Conservation (phyloP, 1,284 basidiomycete species). For the Irpex lacteus region DNA sequence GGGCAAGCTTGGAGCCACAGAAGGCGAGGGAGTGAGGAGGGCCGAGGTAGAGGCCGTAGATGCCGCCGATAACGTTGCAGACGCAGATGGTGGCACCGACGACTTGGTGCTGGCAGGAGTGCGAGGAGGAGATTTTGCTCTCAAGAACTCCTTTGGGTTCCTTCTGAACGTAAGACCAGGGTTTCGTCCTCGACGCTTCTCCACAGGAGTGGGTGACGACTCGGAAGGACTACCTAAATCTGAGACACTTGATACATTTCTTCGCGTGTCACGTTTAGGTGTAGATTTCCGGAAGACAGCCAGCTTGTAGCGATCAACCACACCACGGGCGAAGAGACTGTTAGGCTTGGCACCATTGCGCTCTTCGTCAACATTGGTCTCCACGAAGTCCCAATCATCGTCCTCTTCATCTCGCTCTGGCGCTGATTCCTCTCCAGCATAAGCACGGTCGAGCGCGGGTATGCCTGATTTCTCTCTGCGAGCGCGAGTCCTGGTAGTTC, state of each 20-base stretch:
- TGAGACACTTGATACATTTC: constrained; percentile 55
- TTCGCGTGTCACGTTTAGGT: constrained; percentile 41
- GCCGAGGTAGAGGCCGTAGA: constrained; percentile 47
- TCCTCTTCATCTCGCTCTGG: constrained; percentile 68
- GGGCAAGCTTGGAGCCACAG: constrained; percentile 39
- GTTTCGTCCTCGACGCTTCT: constrained; percentile 63
- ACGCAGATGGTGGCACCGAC: constrained; percentile 30
- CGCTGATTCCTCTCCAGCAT: constrained; percentile 51
- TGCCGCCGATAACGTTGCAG: constrained; percentile 39
- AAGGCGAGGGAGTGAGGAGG: constrained; percentile 57
- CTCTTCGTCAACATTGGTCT: constrained; percentile 71
- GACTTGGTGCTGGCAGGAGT: constrained; percentile 43
- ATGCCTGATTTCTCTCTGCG: constrained; percentile 78
- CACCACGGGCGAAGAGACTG: constrained; percentile 79
- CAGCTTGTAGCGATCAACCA: constrained; percentile 77
- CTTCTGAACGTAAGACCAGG: constrained; percentile 70
- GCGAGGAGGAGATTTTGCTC: constrained; percentile 63
- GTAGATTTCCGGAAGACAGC: constrained; percentile 82
- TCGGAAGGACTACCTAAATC: constrained; percentile 33
- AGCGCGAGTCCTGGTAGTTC: constrained; percentile 27
- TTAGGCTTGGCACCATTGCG: constrained; percentile 72
- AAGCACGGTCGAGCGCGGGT: constrained; percentile 66
- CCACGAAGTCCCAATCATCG: constrained; percentile 87
- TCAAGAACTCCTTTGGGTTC: constrained; percentile 65
- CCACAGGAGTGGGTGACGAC: constrained; percentile 45